Conservation (phyloP, 2,329 filamentous ascomycete species). For the Periconia digitata region DNA sequence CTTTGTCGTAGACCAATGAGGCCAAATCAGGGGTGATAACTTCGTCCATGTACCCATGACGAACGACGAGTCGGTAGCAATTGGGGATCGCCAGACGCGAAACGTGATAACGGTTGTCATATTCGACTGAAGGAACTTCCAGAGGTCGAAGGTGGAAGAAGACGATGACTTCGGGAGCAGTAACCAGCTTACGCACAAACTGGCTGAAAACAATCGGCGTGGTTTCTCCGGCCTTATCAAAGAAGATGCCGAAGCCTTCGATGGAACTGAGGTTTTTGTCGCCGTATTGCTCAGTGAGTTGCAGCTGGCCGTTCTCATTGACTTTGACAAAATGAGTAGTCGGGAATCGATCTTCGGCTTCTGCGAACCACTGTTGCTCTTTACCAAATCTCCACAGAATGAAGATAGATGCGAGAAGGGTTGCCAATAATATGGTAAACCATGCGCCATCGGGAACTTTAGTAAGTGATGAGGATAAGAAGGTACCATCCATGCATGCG, state of each 20-base stretch:
- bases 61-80: conserved; percentile 68
- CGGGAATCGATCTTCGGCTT: conserved; percentile 59
- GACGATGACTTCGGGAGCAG: conserved; percentile 67
- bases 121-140: conserved; percentile 51
- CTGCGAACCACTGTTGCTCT: conserved; percentile 73
- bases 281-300: conserved; percentile 46
- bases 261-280: conserved; percentile 37
- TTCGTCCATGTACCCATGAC: conserved; percentile 74
- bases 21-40: conserved; percentile 67
- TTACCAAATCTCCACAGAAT: conserved; percentile 79
- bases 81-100: conserved; percentile 55
- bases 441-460: conserved; percentile 78
- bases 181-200: conserved; percentile 71
- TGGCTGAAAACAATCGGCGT: conserved; percentile 70
- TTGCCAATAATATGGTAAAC: conserved; percentile 71
- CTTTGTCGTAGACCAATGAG: conserved; percentile 57
- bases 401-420: conserved; percentile 65
- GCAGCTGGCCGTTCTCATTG: conserved; percentile 32
- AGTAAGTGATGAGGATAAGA: conserved; percentile 67
- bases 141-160: conserved; percentile 74
- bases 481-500: conserved; percentile 67
- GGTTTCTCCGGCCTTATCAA: conserved; percentile 71
- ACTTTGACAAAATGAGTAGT: conserved; percentile 49
- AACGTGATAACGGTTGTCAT: conserved; percentile 53
- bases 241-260: conserved; percentile 70